Percentiles rank a stretch among this genome's conserved stretches.
These are phyloP conservation scores for Fraxinus nigra DNA, from an alignment of 305 asterid genomes.

Conservation along the genomic window DNA sequence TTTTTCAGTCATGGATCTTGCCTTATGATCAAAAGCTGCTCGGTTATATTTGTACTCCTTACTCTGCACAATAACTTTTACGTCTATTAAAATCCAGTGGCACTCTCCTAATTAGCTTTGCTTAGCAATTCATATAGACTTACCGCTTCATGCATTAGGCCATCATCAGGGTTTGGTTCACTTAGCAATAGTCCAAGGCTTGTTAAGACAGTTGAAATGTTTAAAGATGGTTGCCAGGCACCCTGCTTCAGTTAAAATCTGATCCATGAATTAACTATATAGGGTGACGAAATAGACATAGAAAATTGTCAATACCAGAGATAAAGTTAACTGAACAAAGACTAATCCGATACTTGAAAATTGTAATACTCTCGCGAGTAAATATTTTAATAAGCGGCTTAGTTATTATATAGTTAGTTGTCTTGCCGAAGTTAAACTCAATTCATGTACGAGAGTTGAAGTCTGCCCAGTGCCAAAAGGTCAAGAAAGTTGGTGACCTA, in stretches of 20 bases:
- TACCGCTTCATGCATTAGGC: slow-evolving; percentile 87
- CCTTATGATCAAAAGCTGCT: slow-evolving; percentile 72
- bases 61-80: slow-evolving; percentile 51
- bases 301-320: neutral
- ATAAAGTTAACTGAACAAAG: neutral
- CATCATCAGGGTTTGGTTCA: slow-evolving; percentile 94
- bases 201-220: slow-evolving; percentile 74
- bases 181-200: slow-evolving; percentile 69
- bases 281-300: neutral
- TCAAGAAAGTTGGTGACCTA: neutral
- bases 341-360: neutral
- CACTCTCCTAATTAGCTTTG: slow-evolving; percentile 6
- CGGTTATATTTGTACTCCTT: slow-evolving; percentile 79
- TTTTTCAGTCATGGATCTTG: slow-evolving; percentile 76
- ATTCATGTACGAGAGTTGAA: neutral
- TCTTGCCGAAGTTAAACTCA: neutral
- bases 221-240: slow-evolving; percentile 89
- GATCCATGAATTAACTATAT: slow-evolving; percentile 4
- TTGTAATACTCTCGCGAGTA: neutral
- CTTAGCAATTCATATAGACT: slow-evolving; percentile 30
- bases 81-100: slow-evolving; percentile 8
- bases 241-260: slow-evolving; percentile 49
- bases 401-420: neutral
- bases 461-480: neutral
- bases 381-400: neutral